Evolutionary conservation across 345 rosid genomes (phyloP), one percentile per base, ranked within the genome.

Genomic region (Arabis alpina): DNA sequence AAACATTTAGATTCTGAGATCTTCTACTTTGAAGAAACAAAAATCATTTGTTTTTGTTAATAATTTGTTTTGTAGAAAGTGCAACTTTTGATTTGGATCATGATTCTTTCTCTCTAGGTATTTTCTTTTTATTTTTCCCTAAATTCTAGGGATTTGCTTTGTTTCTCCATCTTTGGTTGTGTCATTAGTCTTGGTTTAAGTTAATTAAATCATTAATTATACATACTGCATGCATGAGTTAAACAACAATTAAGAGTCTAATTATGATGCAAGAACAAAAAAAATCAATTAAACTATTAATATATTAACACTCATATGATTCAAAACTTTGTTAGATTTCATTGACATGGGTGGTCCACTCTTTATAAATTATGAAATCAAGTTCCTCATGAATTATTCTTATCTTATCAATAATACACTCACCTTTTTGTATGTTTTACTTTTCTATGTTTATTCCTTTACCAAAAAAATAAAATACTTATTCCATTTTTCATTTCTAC

Each of bases 351-450:
- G 70, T 75, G 79, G 70, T 68, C 74, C 74, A 68, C 59, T 68
- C 23, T 55, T 55, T 47, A 12, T 44, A 34, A 68, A 36, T 44
- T 53, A 56, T 48, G 36, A 66, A 75, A 68, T 60, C 65, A 54
- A 76, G 69, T 61, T 74, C 78, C 45, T 68, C 39, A 15, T 68
- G 78, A 68, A 40, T 62, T 68, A 61, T 69, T 75, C 70, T 68
- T 75, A 63, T 69, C 79, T 69, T 65, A 68, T 69, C 79, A 75
- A 69, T 69, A 75, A 75, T 75, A 62, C 59, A 75, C 7, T 8
- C 47, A 61, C 65, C 53, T 69, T 75, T 73, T 75, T 37, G 55
- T 6, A 63, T 44, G 14, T 45, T 54, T 54, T 69, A 55, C 70
- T 63, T 69, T 63, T 63, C 66, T 41, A 39, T 68, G 16, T 48